Evolutionary conservation across 352 stramenopile species (phyloP).

Genomic region (Phytophthora palmivora): DNA sequence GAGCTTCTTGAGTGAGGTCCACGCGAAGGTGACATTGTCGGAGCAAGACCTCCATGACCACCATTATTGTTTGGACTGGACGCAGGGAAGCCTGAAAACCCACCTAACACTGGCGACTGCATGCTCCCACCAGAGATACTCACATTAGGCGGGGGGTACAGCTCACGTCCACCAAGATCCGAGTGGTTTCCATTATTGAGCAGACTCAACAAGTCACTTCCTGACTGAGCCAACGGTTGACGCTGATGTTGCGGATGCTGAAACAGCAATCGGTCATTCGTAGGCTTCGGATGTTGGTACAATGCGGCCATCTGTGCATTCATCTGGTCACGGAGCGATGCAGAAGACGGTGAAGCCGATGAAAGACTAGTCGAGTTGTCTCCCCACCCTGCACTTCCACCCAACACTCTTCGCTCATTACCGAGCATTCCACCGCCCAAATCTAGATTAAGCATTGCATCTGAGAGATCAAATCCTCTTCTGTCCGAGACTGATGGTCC

Average conservation of each 20-base stretch:
- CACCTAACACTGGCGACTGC: constrained; percentile 21
- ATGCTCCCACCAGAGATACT: constrained; percentile 21
- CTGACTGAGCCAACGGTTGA: constrained; percentile 46
- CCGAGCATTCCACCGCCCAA: constrained; percentile 24
- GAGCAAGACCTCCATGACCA: constrained; percentile 13
- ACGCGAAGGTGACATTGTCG: constrained; percentile 28
- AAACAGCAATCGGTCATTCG: constrained; percentile 27
- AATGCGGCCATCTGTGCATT: constrained; percentile 82
- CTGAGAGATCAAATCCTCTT: constrained; percentile 46
- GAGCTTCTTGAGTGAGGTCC: constrained; percentile 32
- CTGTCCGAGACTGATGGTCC: constrained; percentile 17
- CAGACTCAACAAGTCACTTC: constrained; percentile 44
- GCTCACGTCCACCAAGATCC: constrained; percentile 16
- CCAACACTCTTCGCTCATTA: constrained; percentile 11
- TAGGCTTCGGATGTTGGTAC: constrained; percentile 50
- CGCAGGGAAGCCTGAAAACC: constrained; percentile 26
- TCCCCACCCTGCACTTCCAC: constrained; percentile 16
- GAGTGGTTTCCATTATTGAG: constrained; percentile 37
- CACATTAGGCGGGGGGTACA: constrained; percentile 17
- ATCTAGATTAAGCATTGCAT: constrained; percentile 52
- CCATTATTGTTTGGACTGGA: constrained; percentile 16
- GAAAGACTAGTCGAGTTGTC: constrained; percentile 19
- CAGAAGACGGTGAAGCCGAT: constrained; percentile 35
- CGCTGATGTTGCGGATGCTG: constrained; percentile 35
- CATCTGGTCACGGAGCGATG: constrained; percentile 70